Evolutionary conservation across 768 basidiomycete genomes (phyloP).

Genomic region (Lentinula boryana): DNA sequence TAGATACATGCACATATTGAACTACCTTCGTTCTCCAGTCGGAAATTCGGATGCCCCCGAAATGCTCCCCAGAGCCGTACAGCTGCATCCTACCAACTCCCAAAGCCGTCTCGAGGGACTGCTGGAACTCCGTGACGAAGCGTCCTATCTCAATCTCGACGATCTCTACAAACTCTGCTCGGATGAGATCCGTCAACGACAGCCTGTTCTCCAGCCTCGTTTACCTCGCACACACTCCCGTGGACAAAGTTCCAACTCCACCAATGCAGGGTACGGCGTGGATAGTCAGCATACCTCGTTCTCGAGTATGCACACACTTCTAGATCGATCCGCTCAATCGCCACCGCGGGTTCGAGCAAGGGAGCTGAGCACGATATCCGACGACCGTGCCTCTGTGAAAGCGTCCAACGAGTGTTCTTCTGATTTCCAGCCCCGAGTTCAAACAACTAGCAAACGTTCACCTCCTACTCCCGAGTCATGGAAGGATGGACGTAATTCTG

Average conservation of each 20-base stretch:
- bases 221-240: slow-evolving; percentile 16
- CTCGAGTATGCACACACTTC: slow-evolving; percentile 54
- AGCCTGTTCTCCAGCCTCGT: slow-evolving; percentile 12
- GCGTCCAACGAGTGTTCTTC: neutral
- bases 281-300: slow-evolving; percentile 51
- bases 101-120: slow-evolving; percentile 54
- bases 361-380: slow-evolving; percentile 18
- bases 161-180: slow-evolving; percentile 60
- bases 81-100: slow-evolving; percentile 33
- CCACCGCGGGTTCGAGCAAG: slow-evolving; percentile 24
- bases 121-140: slow-evolving; percentile 76
- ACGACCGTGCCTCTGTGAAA: neutral
- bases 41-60: slow-evolving; percentile 40
- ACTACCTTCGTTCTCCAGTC: slow-evolving; percentile 61
- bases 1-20: slow-evolving; percentile 68
- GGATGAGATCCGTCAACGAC: slow-evolving; percentile 56
- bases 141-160: slow-evolving; percentile 64
- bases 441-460: slow-evolving; percentile 15
- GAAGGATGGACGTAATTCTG: slow-evolving; percentile 24
- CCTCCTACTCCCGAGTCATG: slow-evolving; percentile 43
- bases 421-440: slow-evolving; percentile 6
- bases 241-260: slow-evolving; percentile 30
- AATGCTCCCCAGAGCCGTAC: slow-evolving; percentile 54
- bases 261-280: slow-evolving; percentile 19
- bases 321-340: slow-evolving; percentile 30